Evolutionary conservation across 83 land plant species (phyloP), one percentile per base, ranked within the genome.

Genomic region (Thuja plicata): DNA sequence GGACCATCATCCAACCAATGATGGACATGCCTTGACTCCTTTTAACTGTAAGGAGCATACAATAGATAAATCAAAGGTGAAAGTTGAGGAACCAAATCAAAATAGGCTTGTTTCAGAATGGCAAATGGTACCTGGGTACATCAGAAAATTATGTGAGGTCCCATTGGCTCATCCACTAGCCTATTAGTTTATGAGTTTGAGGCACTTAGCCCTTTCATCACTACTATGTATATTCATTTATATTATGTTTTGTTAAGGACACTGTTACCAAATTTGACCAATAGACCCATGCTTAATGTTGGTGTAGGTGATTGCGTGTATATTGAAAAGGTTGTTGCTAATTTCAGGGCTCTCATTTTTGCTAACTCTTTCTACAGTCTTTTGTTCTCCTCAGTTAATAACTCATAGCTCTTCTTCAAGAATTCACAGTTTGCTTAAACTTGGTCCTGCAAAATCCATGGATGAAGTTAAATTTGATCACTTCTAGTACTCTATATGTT

Each of bases 341-440:
- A 17, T 83, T 92, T 94, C n/a, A 94, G 76, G 50, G 94, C 93
- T 84, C 93, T 90, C 15, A 92, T 87, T 86, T 93, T 92, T 88
- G 92, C 90, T 15, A 93, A 40, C 84, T 93, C 94, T 52, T 90
- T 90, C 16, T 90, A 92, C 38, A 93, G 89, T 88, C 89, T 87
- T 34, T 76, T 85, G 88, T 93, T 93, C 87, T 93, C 94, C 3
- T 89, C 90, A 52, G 88, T 93, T 41, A 93, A 79, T 17, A 87
- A 80, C 50, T 93, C 93, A 57, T 92, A 93, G 86, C 92, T 90
- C 52, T 89, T 89, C 71, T 92, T 93, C 89, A 89, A 41, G 9
- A 90, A 87, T 57, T 93, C 94, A 41, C 91, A 0, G 91, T 92
- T 81, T 93, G 93, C 88, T 92, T 93, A 83, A 92, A 82, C 91